These are phyloP conservation scores for Taphrina betulina DNA, from an alignment of 1,139 yeast species.

Conservation along the genomic window DNA sequence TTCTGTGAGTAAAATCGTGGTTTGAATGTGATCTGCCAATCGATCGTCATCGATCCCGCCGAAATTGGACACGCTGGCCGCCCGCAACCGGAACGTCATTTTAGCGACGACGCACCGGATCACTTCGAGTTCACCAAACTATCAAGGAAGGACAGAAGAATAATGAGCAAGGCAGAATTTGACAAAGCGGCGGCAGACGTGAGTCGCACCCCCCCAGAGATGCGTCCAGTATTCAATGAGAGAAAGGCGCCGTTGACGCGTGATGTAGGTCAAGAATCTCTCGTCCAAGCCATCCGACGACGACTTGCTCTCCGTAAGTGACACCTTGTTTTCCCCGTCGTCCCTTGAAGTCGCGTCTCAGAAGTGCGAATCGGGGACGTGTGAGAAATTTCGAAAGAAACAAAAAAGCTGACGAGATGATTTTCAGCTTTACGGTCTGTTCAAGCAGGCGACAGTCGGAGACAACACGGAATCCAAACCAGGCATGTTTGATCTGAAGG, in stretches of 20 bases:
- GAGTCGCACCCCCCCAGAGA: background rate
- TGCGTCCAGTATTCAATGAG: background rate
- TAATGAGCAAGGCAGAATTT: slow-evolving; percentile 20
- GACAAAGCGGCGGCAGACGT: slow-evolving; percentile 32
- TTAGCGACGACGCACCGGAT: too few species aligned
- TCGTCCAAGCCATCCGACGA: slow-evolving; percentile 80
- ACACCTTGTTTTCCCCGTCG: too few species aligned
- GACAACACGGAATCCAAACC: slow-evolving; percentile 80
- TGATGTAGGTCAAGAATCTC: slow-evolving; percentile 50
- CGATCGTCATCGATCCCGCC: too few species aligned
- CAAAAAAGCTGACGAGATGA: too few species aligned
- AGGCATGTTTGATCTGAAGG: slow-evolving; percentile 74
- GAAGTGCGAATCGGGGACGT: too few species aligned
- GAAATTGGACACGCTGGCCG: too few species aligned
- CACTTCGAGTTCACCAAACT: too few species aligned
- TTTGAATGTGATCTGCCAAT: too few species aligned
- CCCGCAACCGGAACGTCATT: too few species aligned
- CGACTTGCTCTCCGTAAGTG: slow-evolving; percentile 61
- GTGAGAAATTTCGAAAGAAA: too few species aligned
- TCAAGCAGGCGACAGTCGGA: slow-evolving; percentile 95
- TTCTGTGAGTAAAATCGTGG: too few species aligned
- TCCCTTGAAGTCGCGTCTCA: too few species aligned
- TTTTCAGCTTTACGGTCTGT: slow-evolving; percentile 67
- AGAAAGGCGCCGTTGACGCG: slow-evolving; percentile 31
- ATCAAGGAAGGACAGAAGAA: background rate